These are phyloP conservation scores for button mushroom (Agaricus bisporus) DNA, from an alignment of 768 basidiomycete genomes.

Conservation along the genomic window DNA sequence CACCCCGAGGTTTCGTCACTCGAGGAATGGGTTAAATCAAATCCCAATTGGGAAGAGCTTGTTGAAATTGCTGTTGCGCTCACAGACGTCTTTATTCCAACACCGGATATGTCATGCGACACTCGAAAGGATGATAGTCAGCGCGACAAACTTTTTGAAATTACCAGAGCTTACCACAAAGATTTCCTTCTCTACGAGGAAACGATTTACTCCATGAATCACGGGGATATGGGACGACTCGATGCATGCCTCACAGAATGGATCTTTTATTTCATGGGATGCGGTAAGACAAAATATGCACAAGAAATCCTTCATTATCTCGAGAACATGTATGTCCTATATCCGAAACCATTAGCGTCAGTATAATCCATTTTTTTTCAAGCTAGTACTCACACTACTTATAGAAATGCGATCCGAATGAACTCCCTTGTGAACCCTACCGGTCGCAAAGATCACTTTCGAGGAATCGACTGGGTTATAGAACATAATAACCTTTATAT, in stretches of 20 bases:
- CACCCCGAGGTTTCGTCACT: no score
- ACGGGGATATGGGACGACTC: background rate
- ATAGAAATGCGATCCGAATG: background rate
- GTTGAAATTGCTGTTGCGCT: no score
- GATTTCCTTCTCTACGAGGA: background rate
- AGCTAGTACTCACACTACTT: background rate
- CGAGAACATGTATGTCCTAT: background rate
- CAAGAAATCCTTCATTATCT: background rate
- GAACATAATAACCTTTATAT: conserved; percentile 11
- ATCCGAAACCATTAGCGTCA: background rate
- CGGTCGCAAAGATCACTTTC: background rate
- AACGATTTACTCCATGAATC: background rate
- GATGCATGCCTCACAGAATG: background rate
- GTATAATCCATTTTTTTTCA: background rate
- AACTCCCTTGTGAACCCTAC: background rate
- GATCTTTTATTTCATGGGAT: background rate
- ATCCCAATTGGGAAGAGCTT: no score
- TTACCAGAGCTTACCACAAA: background rate
- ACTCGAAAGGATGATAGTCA: background rate
- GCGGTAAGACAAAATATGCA: background rate
- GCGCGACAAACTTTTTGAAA: background rate
- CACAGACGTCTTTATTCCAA: background rate
- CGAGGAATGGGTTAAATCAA: no score
- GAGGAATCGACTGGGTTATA: background rate
- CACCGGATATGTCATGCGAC: background rate